Evolutionary conservation across 768 basidiomycete genomes (phyloP), one percentile per base, ranked within the genome.

Genomic region (Russula griseocarnosa): DNA sequence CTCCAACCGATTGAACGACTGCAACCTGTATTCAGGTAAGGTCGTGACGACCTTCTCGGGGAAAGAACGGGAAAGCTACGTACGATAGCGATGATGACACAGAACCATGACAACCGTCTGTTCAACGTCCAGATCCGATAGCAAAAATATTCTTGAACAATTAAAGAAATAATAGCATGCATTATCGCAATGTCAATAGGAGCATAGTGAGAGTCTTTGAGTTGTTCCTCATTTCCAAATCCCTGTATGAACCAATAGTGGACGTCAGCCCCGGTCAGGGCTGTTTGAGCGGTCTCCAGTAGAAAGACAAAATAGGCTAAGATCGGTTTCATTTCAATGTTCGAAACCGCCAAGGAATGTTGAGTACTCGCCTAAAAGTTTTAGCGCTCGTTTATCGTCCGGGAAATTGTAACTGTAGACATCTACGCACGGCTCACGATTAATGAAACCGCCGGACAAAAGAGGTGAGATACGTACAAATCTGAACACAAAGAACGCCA

Each of bases 401-500:
- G 55, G 42, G 13, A 57, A 57, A 22, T 36, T 57, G 55, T 57
- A 46, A 26, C 28, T 42, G 14, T 57, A 57, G n/a, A 57, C 55
- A 46, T 57, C 55, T 57, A 20, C 6, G 1, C 11, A 38, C 16
- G 36, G 22, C 5, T 47, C 10, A 11, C n/a, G 11, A 34, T 24
- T 36, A 55, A 38, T 24, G 2, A 16, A 9, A 28, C 10, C 13
- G 11, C n/a, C 22, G 5, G 22, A 14, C 11, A 36, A 8, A 18
- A 34, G 13, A 24, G 14, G n/a, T 16, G 13, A 22, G 30, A 60
- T 67, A 42, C 46, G n/a, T 59, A 74, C 74, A 74, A 56, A 69
- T 64, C 70, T 74, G 74, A 20, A 73, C 66, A 16, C 61, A 55
- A 28, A 74, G 69, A 24, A 68, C 67, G 22, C 74, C 74, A 51